phyloP scores from a whole-genome alignment of 768 basidiomycete genomes.

The Coprinopsis sp. region DNA sequence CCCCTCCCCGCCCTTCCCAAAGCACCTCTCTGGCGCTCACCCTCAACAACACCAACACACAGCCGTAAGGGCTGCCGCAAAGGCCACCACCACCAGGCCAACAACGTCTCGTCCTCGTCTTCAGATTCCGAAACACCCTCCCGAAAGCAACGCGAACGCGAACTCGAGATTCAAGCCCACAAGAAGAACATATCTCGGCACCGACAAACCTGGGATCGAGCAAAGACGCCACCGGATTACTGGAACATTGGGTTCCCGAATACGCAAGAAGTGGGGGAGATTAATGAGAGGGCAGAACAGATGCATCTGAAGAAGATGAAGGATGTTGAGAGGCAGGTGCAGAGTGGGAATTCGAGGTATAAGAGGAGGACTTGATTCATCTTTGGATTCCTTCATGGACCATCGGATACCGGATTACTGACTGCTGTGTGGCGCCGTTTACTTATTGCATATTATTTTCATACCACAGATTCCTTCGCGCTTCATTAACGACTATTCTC shows the following conservation, averaged over 20 bases:
- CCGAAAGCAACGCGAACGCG: conserved; percentile 14
- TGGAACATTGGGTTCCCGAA: conserved; percentile 89
- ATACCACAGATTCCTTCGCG: no score
- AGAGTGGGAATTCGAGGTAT: conserved; percentile 29
- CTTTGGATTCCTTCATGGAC: background rate
- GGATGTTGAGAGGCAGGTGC: conserved; percentile 56
- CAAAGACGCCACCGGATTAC: conserved; percentile 79
- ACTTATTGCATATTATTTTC: no score
- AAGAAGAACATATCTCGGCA: conserved; percentile 70
- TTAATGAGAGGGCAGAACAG: conserved; percentile 68
- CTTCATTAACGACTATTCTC: no score
- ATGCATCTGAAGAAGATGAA: conserved; percentile 67
- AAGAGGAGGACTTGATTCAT: conserved; percentile 1
- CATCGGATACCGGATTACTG: no score
- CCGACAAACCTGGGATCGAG: conserved; percentile 63
- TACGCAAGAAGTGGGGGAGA: conserved; percentile 74
- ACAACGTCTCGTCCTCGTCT: no score
- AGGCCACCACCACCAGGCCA: conserved; percentile 6
- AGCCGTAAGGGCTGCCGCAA: conserved; percentile 21
- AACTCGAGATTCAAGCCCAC: conserved; percentile 42
- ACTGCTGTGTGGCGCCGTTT: no score
- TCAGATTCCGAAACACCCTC: conserved; percentile 10
- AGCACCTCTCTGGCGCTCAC: conserved; percentile 73
- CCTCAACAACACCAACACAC: conserved; percentile 32
- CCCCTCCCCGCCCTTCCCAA: conserved; percentile 62